A percentile compares a stretch with the other conserved stretches of the same genome.
These are phyloP conservation scores for Centaurea solstitialis DNA, from an alignment of 129 eudicot genomes.

Conservation along the genomic window DNA sequence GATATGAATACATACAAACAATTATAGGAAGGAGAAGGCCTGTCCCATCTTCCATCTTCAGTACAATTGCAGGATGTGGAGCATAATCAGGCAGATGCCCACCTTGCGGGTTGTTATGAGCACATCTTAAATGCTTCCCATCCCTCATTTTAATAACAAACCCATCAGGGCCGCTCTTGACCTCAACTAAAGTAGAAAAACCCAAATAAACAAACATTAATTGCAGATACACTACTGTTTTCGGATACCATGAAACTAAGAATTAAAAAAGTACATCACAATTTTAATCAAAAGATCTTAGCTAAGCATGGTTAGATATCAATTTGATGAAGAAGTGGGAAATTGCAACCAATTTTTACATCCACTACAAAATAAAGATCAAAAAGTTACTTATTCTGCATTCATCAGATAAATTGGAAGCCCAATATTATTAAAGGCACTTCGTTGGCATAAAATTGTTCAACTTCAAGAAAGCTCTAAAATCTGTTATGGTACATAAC, in stretches of 20 bases:
- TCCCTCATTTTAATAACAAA: constrained; percentile 92
- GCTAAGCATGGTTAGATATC: not conserved
- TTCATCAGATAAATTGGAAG: not conserved
- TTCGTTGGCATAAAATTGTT: not conserved
- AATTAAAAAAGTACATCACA: not conserved
- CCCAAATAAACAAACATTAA: constrained; percentile 10
- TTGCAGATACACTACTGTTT: not conserved
- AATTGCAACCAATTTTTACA: not conserved
- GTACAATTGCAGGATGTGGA: constrained; percentile 91
- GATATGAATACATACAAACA: constrained; percentile 60
- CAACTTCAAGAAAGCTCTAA: not conserved
- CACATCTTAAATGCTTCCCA: constrained; percentile 74
- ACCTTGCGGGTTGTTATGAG: constrained; percentile 79
- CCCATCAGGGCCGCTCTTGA: constrained; percentile 80
- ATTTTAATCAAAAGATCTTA: not conserved
- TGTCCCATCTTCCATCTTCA: constrained; percentile 96
- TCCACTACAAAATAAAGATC: not conserved
- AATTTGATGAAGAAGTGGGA: not conserved
- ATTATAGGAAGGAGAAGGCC: constrained; percentile 86
- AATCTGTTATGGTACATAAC: not conserved
- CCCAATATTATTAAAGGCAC: no score
- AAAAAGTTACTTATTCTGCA: not conserved
- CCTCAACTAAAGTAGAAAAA: constrained; percentile 65
- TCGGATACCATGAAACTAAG: not conserved
- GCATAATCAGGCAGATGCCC: constrained; percentile 74